Percentiles rank a stretch among this genome's conserved stretches.
These are phyloP conservation scores for Pichiaceae sp. DNA, from an alignment of 1,139 yeast species.

Conservation along the genomic window DNA sequence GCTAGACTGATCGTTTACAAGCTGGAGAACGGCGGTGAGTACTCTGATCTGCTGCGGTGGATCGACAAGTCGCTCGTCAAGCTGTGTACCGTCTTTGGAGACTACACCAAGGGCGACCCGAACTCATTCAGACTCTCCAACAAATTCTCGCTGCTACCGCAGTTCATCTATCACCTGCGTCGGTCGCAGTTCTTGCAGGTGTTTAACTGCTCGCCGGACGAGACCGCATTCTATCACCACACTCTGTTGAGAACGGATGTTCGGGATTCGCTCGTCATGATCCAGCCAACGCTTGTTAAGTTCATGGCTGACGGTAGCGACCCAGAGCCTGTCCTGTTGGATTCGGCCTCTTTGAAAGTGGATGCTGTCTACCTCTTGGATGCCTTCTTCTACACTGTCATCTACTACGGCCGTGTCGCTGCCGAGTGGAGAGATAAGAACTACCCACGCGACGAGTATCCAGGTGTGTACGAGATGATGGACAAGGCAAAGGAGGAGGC, in stretches of 20 bases:
- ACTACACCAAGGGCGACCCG: constrained; percentile 70
- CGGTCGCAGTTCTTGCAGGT: constrained; percentile 95
- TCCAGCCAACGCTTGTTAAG: constrained; percentile 89
- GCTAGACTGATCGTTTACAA: constrained; percentile 86
- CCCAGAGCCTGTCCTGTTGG: constrained; percentile 90
- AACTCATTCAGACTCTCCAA: constrained; percentile 71
- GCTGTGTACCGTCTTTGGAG: constrained; percentile 82
- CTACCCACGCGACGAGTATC: constrained; percentile 87
- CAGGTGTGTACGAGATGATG: constrained; percentile 75
- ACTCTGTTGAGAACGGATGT: constrained; percentile 87
- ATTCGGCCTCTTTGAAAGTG: constrained; percentile 85
- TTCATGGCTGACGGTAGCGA: constrained; percentile 72
- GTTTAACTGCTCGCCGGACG: constrained; percentile 97
- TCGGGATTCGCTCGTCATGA: constrained; percentile 90
- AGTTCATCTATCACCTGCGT: constrained; percentile 90
- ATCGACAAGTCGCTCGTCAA: constrained; percentile 80
- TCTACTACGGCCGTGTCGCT: constrained; percentile 90
- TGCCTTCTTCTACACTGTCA: constrained; percentile 92
- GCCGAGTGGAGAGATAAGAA: constrained; percentile 97
- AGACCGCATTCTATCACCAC: constrained; percentile 95
- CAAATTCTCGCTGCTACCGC: constrained; percentile 82
- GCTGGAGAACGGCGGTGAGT: constrained; percentile 52
- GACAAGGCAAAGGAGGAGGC: constrained; percentile 92
- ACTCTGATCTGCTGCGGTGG: constrained; percentile 69
- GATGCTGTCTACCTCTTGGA: constrained; percentile 83